Evolutionary conservation across 1,139 yeast genomes (phyloP).

Genomic region (Kodamaea derodonti): DNA sequence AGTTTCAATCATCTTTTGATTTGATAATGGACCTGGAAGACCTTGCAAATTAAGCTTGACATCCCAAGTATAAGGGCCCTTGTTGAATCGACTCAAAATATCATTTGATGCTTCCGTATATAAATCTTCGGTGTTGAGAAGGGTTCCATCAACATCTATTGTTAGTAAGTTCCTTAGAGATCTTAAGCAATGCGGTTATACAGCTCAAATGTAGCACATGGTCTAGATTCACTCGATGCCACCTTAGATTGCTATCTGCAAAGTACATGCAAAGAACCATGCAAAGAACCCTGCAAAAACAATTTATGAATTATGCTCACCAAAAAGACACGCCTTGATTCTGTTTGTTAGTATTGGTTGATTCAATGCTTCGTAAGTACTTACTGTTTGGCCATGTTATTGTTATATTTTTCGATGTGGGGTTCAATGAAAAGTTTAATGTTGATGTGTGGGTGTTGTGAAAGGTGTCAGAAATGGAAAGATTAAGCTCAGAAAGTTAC

Average conservation of each 20-base stretch:
- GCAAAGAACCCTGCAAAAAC: too few species aligned
- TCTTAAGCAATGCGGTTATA: slow-evolving; percentile 13
- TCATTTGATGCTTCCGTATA: slow-evolving; percentile 76
- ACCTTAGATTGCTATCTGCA: too few species aligned
- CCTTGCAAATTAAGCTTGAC: slow-evolving; percentile 86
- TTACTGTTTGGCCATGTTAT: slow-evolving; percentile 1
- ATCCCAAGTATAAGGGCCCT: slow-evolving; percentile 85
- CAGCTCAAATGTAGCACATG: neutral
- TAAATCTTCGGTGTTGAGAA: slow-evolving; percentile 85
- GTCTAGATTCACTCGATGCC: too few species aligned
- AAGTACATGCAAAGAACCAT: too few species aligned
- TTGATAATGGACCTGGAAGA: slow-evolving; percentile 70
- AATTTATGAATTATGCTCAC: too few species aligned
- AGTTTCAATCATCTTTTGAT: slow-evolving; percentile 61
- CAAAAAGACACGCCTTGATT: slow-evolving; percentile 84
- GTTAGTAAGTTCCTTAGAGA: slow-evolving; percentile 9
- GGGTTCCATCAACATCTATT: slow-evolving; percentile 87
- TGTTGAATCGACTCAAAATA: slow-evolving; percentile 61
- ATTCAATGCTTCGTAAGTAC: too few species aligned
- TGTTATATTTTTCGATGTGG: too few species aligned
- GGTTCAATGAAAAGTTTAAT: neutral
- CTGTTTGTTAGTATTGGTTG: slow-evolving; percentile 4
- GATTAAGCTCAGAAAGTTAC: too few species aligned
- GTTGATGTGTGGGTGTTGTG: neutral
- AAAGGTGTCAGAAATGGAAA: too few species aligned